Evolutionary conservation across 2,329 filamentous ascomycete genomes (phyloP).

Genomic region (Colletotrichum sp.): DNA sequence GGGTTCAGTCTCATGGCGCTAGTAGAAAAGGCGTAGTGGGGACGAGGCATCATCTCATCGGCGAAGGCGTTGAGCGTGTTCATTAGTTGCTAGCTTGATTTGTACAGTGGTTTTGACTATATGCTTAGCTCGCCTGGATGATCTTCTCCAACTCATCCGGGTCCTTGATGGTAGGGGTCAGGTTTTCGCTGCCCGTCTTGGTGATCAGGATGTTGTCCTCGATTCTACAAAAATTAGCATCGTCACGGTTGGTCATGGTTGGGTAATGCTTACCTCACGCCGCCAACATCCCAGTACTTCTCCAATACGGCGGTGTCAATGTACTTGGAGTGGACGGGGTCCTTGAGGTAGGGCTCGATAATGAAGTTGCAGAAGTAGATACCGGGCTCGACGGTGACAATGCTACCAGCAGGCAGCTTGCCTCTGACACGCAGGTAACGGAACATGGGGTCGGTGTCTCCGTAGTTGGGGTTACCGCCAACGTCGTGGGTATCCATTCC

Average conservation of each 20-base stretch:
- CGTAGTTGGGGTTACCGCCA: constrained; percentile 77
- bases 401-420: constrained; percentile 72
- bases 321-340: constrained; percentile 73
- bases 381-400: constrained; percentile 95
- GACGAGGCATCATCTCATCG: neutral
- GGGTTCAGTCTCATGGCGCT: constrained; percentile 36
- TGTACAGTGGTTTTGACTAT: neutral
- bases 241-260: neutral
- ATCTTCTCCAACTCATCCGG: constrained; percentile 64
- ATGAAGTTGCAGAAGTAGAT: constrained; percentile 94
- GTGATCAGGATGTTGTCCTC: constrained; percentile 79
- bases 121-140: constrained; percentile 15
- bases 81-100: neutral
- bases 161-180: constrained; percentile 75
- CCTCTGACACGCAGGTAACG: constrained; percentile 83
- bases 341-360: constrained; percentile 77
- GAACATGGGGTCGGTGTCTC: constrained; percentile 84
- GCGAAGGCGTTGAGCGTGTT: neutral
- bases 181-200: constrained; percentile 69
- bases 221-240: constrained; percentile 43
- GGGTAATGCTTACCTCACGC: constrained; percentile 59
- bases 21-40: constrained; percentile 8
- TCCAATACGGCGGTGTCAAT: constrained; percentile 77
- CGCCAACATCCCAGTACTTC: constrained; percentile 82
- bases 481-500: constrained; percentile 94